A percentile compares a stretch with the other conserved stretches of the same genome.
Conservation (phyloP, 176 grass and related monocot genomes). For the Hyparrhenia diplandra region DNA sequence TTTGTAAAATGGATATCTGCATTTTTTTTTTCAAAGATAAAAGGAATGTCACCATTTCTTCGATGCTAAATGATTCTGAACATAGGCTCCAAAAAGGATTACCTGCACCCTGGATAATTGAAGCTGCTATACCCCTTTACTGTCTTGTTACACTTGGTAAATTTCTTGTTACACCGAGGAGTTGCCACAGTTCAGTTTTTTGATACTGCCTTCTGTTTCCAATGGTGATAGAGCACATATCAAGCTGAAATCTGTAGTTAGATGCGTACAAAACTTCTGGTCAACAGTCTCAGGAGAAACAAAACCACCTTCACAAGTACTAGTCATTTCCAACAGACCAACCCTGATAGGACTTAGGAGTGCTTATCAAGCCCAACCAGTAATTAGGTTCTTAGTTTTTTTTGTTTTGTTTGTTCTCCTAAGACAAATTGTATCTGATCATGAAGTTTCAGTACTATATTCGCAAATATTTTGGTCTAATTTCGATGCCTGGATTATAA, state of each 20-base stretch:
- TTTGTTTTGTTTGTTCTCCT: not conserved
- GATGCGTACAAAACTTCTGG: not conserved
- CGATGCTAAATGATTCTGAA: not conserved
- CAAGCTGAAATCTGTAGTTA: not conserved
- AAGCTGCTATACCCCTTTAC: not conserved
- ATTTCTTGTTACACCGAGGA: not conserved
- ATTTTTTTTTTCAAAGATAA: not conserved
- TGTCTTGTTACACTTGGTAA: not conserved
- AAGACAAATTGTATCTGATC: not conserved
- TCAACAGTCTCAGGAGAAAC: not conserved
- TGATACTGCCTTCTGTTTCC: not conserved
- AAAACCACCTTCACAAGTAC: not conserved
- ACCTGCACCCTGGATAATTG: not conserved
- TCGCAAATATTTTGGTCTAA: not conserved
- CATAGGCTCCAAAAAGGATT: not conserved
- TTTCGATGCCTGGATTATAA: not conserved
- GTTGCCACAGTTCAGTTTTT: not conserved
- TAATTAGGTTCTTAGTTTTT: not conserved
- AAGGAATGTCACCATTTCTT: not conserved
- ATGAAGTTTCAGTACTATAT: not conserved
- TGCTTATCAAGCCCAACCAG: not conserved
- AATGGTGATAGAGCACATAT: not conserved
- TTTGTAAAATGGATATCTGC: not conserved
- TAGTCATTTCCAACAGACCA: not conserved
- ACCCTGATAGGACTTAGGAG: not conserved